phyloP scores from a whole-genome alignment of 306 rosid species.

The Castanospermum australe region DNA sequence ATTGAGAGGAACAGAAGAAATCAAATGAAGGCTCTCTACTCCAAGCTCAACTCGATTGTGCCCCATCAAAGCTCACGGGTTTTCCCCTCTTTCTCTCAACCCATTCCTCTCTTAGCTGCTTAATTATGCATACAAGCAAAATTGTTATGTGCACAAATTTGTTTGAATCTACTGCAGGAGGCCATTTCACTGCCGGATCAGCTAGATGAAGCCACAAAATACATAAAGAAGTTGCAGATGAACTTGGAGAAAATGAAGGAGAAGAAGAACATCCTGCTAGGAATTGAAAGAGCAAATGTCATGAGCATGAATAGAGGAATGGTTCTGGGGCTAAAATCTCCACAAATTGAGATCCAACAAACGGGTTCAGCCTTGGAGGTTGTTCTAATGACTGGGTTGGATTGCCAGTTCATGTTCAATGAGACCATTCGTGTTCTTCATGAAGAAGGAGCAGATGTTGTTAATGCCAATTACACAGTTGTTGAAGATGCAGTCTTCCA shows the following conservation, averaged over 20 bases:
- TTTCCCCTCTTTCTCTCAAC: not conserved
- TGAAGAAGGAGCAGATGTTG: conserved; percentile 65
- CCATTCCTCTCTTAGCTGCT: not conserved
- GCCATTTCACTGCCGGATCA: conserved; percentile 50
- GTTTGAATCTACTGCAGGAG: conserved; percentile 36
- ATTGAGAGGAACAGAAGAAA: conserved; percentile 65
- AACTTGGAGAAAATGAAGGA: conserved; percentile 66
- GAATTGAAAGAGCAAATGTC: conserved; percentile 25
- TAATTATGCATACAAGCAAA: not conserved
- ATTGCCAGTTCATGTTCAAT: conserved; percentile 50
- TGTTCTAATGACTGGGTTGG: conserved; percentile 57
- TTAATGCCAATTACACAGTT: conserved; percentile 54
- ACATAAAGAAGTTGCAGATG: conserved; percentile 61
- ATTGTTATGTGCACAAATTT: too few species aligned
- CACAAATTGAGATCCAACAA: conserved; percentile 60
- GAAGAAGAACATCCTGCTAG: conserved; percentile 48
- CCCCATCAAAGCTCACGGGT: conserved; percentile 59
- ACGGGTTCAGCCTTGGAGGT: conserved; percentile 48
- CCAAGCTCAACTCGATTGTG: conserved; percentile 56
- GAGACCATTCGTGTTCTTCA: conserved; percentile 53
- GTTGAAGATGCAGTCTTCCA: conserved; percentile 47
- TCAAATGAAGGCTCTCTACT: conserved; percentile 65
- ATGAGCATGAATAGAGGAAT: not conserved
- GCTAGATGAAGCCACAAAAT: conserved; percentile 58
- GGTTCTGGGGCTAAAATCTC: conserved; percentile 12